phyloP scores from a whole-genome alignment of 148 eudicot genomes.

The Bassia scoparia region DNA sequence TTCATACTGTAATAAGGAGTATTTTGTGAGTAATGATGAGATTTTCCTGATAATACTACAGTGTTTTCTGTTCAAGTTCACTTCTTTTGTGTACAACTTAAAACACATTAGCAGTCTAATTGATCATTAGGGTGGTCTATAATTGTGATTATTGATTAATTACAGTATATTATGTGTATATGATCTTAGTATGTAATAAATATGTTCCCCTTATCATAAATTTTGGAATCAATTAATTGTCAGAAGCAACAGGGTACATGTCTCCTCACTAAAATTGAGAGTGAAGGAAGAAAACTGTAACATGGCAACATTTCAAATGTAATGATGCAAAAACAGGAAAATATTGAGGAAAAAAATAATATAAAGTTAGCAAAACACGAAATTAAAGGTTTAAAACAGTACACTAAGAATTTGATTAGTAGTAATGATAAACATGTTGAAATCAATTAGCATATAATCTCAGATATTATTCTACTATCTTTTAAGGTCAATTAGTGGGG shows the following conservation, averaged over 20 bases:
- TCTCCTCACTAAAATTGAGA: slow-evolving; percentile 2
- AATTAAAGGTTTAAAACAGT: slow-evolving; percentile 1
- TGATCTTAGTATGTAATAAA: neutral
- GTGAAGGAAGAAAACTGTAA: slow-evolving; percentile 6
- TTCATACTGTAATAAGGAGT: neutral
- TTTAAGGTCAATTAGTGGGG: slow-evolving; percentile 14
- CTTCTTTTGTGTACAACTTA: no score
- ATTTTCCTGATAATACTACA: no score
- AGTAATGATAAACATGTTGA: neutral
- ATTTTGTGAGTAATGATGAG: no score
- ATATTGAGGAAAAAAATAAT: neutral
- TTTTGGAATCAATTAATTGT: slow-evolving; percentile 10
- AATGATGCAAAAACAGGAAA: slow-evolving; percentile 17
- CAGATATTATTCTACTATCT: slow-evolving; percentile 11
- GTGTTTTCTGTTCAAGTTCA: no score
- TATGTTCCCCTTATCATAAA: neutral
- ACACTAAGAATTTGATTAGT: neutral
- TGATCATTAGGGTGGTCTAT: neutral
- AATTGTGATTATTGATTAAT: neutral
- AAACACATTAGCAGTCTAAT: neutral
- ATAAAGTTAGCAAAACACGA: neutral
- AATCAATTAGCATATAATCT: slow-evolving; percentile 18
- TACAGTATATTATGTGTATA: neutral
- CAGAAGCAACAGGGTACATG: slow-evolving; percentile 15
- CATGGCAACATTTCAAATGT: slow-evolving; percentile 12